These are phyloP conservation scores for Xylaria sp. DNA, from an alignment of 2,329 filamentous ascomycete species.

Conservation along the genomic window DNA sequence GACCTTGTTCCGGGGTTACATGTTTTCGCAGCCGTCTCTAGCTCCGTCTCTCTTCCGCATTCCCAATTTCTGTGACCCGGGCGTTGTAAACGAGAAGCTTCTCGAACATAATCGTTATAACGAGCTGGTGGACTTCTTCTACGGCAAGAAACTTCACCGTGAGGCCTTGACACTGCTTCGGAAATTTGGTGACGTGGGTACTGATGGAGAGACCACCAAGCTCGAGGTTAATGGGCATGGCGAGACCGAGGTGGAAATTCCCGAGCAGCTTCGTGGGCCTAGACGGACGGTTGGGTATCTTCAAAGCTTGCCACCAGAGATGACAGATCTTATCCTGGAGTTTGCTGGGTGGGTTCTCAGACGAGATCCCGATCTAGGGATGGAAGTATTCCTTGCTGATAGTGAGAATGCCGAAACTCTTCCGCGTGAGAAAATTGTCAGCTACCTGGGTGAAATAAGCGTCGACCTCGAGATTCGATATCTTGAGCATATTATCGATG, in stretches of 20 bases:
- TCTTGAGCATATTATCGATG: slow-evolving; percentile 88
- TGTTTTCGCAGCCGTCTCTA: slow-evolving; percentile 87
- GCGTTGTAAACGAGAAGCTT: slow-evolving; percentile 92
- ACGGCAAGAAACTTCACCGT: slow-evolving; percentile 91
- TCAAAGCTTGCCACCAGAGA: slow-evolving; percentile 86
- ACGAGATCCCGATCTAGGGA: slow-evolving; percentile 77
- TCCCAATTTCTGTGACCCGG: slow-evolving; percentile 95
- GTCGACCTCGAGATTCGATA: slow-evolving; percentile 79
- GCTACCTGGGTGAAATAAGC: slow-evolving; percentile 78
- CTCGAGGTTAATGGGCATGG: slow-evolving; percentile 43
- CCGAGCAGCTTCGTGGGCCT: slow-evolving; percentile 75
- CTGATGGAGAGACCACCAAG: slow-evolving; percentile 54
- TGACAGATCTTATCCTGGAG: slow-evolving; percentile 91
- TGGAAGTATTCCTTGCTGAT: slow-evolving; percentile 94
- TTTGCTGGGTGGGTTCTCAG: slow-evolving; percentile 89
- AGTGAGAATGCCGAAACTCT: slow-evolving; percentile 94
- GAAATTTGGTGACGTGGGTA: slow-evolving; percentile 73
- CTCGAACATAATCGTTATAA: slow-evolving; percentile 89
- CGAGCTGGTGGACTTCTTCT: slow-evolving; percentile 96
- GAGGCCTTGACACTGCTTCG: slow-evolving; percentile 85
- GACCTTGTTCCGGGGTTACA: slow-evolving; percentile 91
- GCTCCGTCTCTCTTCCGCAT: slow-evolving; percentile 93
- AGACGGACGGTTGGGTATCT: slow-evolving; percentile 87
- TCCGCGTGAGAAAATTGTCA: slow-evolving; percentile 78
- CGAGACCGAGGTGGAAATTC: slow-evolving; percentile 48